These are phyloP conservation scores for Melocanna baccifera DNA, from an alignment of 176 grass and related monocot genomes.

Conservation along the genomic window DNA sequence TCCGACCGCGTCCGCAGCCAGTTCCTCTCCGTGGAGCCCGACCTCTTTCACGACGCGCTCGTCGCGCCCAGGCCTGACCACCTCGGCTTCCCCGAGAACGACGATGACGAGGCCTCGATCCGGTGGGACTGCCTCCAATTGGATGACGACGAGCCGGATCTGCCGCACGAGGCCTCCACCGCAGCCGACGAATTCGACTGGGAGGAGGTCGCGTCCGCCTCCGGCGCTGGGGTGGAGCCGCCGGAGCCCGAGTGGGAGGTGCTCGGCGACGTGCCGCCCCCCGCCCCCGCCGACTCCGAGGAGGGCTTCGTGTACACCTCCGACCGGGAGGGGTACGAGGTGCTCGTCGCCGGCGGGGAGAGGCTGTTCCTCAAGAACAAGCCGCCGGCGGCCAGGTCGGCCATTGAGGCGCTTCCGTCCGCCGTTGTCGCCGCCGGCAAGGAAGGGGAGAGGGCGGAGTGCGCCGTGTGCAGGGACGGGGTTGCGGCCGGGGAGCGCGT, in stretches of 20 bases:
- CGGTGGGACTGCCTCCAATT: constrained; percentile 66
- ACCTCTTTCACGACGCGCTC: constrained; percentile 45
- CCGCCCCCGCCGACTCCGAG: constrained; percentile 27
- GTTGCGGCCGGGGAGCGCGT: constrained; percentile 47
- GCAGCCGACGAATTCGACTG: constrained; percentile 65
- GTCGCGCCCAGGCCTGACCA: constrained; percentile 30
- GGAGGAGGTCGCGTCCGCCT: constrained; percentile 59
- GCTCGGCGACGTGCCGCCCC: constrained; percentile 38
- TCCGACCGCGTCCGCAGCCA: constrained; percentile 53
- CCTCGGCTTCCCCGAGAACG: constrained; percentile 61
- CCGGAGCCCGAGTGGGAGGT: constrained; percentile 69
- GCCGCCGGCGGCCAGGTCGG: constrained; percentile 55
- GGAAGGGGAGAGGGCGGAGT: constrained; percentile 52
- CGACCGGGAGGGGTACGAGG: constrained; percentile 43
- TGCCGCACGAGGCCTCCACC: not conserved
- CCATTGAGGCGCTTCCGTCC: constrained; percentile 52
- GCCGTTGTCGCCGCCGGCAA: constrained; percentile 34
- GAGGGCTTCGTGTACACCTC: constrained; percentile 77
- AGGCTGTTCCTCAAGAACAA: constrained; percentile 45
- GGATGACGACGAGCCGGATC: constrained; percentile 49
- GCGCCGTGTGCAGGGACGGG: constrained; percentile 74
- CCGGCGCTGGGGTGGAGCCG: not conserved
- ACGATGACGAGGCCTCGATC: constrained; percentile 40
- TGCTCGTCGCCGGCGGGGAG: constrained; percentile 63
- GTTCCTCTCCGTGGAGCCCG: constrained; percentile 53